These are phyloP conservation scores for Datura wrightii DNA, from an alignment of 257 asterid species.

Conservation along the genomic window DNA sequence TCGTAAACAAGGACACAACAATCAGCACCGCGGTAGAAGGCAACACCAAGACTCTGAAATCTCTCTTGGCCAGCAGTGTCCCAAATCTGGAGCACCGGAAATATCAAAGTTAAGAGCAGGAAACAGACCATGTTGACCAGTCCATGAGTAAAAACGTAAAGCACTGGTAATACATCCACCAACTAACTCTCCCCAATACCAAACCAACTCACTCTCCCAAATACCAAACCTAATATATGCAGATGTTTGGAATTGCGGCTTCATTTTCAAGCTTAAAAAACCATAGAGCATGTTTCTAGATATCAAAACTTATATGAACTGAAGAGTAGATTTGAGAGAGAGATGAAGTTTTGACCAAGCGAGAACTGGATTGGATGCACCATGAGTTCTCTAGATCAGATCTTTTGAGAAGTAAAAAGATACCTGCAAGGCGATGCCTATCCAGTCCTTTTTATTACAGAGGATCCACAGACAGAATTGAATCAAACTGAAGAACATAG, in stretches of 20 bases:
- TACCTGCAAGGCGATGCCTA: constrained; percentile 4
- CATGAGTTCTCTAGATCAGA: not conserved
- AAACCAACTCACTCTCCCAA: constrained; percentile 1
- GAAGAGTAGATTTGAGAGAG: not conserved
- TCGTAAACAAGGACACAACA: constrained; percentile 98
- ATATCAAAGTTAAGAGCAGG: constrained; percentile 28
- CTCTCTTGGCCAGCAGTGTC: constrained; percentile 99
- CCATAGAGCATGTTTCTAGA: not conserved
- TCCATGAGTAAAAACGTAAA: not conserved
- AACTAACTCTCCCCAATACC: constrained; percentile 9
- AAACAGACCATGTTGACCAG: not conserved
- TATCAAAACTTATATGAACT: not conserved
- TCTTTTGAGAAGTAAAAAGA: not conserved
- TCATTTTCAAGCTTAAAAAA: not conserved
- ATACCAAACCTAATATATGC: constrained; percentile 3
- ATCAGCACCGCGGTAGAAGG: constrained; percentile 99
- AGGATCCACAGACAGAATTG: constrained; percentile 9
- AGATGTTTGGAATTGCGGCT: not conserved
- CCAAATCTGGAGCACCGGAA: constrained; percentile 75
- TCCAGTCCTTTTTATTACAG: not conserved
- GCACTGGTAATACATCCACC: constrained; percentile 22
- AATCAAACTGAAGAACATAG: not conserved
- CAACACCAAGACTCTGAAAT: constrained; percentile 99
- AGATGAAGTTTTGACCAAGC: not conserved
- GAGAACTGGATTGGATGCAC: not conserved